Base-by-base conservation (phyloP, 257 asterid genomes). In the Solanum etuberosum region DNA sequence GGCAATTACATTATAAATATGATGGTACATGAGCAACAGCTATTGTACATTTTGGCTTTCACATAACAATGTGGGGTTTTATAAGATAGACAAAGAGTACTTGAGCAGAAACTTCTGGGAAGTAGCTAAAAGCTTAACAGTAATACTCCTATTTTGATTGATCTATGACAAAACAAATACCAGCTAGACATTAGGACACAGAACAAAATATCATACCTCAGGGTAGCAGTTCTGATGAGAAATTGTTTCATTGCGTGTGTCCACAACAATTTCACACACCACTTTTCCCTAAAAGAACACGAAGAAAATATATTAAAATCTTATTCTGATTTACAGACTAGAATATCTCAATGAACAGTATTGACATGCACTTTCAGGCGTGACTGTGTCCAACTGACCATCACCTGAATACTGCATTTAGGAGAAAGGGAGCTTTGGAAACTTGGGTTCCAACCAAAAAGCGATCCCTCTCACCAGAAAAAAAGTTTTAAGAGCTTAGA, bases 211-310 rank as follows among this genome's bases (percentile, higher is more conserved):
- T 21, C 63, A 71, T 90, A 92, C 94, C 93, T 91, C 86, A 12
- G 93, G 93, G 86, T 91, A 92, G 83, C 94, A 92, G 25, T 90
- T 91, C 86, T 91, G 94, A 67, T 70, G 91, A 78, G 70, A 57
- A 38, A 92, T 88, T 3, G 91, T 90, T 88, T 90, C 88, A 71
- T 90, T 88, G 86, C 48, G 86, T 1, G 86, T 88, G 76, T 92
- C 86, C 74, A 92, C 91, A 21, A 81, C 51, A 68, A 91, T 77
- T 83, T 92, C 93, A 85, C 94, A 92, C 14, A 92, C 87, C 42
- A 92, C 90, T 65, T 87, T 89, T 15, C 87, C 88, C 94, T 92
- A 92, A 89, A 88, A 51, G 59, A 31, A 32, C 38, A 86, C 4
- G 0, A 85, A 0, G 73, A 86, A 48, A 32, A 11, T 81, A 21